A percentile compares a stretch with the other conserved stretches of the same genome.
Evolutionary conservation across 257 asterid genomes (phyloP).

Genomic region (Fraxinus anomala): DNA sequence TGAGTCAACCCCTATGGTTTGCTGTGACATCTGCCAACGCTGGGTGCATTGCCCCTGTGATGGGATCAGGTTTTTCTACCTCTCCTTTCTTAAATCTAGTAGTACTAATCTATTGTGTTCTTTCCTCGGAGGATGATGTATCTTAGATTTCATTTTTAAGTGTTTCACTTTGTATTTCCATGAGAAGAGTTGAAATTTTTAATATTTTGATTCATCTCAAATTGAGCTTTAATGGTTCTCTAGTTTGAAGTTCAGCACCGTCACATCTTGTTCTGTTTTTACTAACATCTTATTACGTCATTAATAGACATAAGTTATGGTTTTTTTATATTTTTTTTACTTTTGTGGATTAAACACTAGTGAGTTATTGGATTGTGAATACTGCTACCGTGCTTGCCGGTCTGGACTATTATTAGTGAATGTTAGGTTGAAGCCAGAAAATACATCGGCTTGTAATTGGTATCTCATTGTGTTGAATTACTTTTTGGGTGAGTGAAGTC

Average conservation of each 20-base stretch:
- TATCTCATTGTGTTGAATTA: not conserved
- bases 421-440: not conserved
- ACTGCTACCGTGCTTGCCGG: not conserved
- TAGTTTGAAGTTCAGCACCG: conserved; percentile 3
- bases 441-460: not conserved
- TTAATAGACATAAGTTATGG: not conserved
- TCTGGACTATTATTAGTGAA: not conserved
- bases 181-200: not conserved
- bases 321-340: not conserved
- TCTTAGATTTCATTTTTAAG: not conserved
- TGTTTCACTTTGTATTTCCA: not conserved
- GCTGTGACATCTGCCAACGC: conserved; percentile 94
- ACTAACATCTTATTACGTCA: conserved; percentile 1
- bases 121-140: conserved; percentile 2
- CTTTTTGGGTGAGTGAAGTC: not conserved
- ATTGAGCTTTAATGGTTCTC: conserved; percentile 10
- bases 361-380: not conserved
- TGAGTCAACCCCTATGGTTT: conserved; percentile 98
- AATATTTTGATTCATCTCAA: not conserved
- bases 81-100: conserved; percentile 19
- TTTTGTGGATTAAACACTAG: not conserved
- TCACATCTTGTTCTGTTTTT: not conserved
- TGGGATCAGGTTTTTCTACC: conserved; percentile 70
- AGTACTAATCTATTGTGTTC: not conserved
- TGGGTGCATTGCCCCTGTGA: conserved; percentile 99